Base-by-base conservation (phyloP, 495 filamentous ascomycete species). In the Podospora conica region DNA sequence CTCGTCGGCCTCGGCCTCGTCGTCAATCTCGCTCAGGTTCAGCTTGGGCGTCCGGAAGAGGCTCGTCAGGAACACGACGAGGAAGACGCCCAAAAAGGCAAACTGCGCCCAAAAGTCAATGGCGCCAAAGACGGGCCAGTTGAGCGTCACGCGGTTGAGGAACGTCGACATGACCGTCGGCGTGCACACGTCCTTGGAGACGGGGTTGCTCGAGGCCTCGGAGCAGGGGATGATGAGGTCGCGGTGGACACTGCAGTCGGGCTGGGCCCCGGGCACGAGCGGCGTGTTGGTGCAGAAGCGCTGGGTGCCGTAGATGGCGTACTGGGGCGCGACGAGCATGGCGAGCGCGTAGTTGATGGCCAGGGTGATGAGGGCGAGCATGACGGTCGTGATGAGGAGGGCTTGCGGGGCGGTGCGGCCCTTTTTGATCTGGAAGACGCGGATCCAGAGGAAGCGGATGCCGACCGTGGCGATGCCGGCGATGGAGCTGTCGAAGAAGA, bases 51-150 rank as follows among this genome's bases (percentile, higher is more conserved):
- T 88, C 27, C 90, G 86, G 79, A 98, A 86, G 1, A 97, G 77
- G 2, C 88, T 86, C 2, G 87, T 88, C 33, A 91, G 53, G 66
- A 93, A 87, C 28, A 95, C 85, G 61, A 96, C 77, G 9, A 96
- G 72, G 78, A 95, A 96, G 15, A 97, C 80, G 21, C 81, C 92
- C 56, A 98, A 77, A 78, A 98, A 98, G 12, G 82, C 87, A 71
- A 96, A 97, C 73, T 98, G 96, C 0, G 91, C 90, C 93, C 93
- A 98, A 79, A 98, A 98, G 65, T 90, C 84, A 12, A 98, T 81
- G 33, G 86, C 89, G n/a, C 95, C 95, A 77, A 98, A 96, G 72
- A 96, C 90, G 18, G 96, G 94, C 82, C 92, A 98, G 77, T 94
- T 95, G 66, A 98, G 80, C n/a, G 91, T 96, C 48, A 97, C 84